Percentiles rank a stretch among this genome's conserved stretches.
Conservation (phyloP, 805 yeast species). For the Ogataea henricii region DNA sequence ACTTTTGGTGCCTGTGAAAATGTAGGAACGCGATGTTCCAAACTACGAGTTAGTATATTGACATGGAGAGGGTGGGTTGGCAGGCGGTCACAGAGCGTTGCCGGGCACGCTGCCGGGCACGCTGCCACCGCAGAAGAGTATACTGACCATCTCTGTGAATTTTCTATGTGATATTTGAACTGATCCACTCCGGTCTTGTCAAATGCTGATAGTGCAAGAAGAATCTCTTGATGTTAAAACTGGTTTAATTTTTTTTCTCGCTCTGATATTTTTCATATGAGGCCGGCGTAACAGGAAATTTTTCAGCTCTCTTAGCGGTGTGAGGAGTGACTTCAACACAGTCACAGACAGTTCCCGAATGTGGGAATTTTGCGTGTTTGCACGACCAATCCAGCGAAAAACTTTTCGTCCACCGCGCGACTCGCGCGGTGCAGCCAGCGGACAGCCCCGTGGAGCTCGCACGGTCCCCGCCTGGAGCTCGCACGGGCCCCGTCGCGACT, state of each 20-base stretch:
- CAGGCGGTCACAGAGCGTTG: too few relatives aligned
- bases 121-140: conserved; percentile 25
- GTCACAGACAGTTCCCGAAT: conserved; percentile 3
- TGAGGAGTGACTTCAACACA: not conserved
- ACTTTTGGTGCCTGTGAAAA: conserved; percentile 86
- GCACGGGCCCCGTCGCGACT: not conserved
- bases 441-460: not conserved
- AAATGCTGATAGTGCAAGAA: conserved; percentile 2
- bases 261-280: not conserved
- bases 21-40: conserved; percentile 6
- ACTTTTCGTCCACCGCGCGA: conserved; percentile 2
- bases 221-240: too few relatives aligned
- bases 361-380: not conserved
- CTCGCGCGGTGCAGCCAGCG: not conserved
- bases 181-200: conserved; percentile 88
- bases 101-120: too few relatives aligned
- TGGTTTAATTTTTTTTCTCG: not conserved
- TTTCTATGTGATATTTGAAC: conserved; percentile 29
- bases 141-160: conserved; percentile 99
- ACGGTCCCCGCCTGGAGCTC: not conserved
- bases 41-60: conserved; percentile 42
- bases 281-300: not conserved
- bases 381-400: conserved; percentile 3
- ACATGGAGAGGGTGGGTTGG: too few relatives aligned
- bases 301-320: not conserved